Evolutionary conservation across 225 moss, liverwort and hornwort species (phyloP).

Genomic region (Polytrichum commune): DNA sequence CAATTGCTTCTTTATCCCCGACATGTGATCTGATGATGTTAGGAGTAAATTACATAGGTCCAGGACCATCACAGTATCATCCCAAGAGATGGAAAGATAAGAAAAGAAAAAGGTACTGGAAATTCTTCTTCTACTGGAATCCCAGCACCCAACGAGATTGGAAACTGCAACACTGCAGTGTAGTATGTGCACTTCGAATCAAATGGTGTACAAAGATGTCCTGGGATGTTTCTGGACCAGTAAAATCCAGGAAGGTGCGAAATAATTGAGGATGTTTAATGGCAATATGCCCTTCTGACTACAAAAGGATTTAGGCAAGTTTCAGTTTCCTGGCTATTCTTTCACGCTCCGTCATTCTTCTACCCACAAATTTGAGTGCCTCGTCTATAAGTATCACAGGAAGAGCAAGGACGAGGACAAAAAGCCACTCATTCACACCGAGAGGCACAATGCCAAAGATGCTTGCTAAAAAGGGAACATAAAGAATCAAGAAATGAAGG

Average conservation of each 20-base stretch:
- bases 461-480: slow-evolving; percentile 72
- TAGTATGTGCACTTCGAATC: slow-evolving; percentile 16
- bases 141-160: slow-evolving; percentile 10
- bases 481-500: slow-evolving; percentile 84
- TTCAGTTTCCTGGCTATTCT: slow-evolving; percentile 63
- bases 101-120: slow-evolving; percentile 13
- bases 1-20: too few relatives aligned
- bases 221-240: not conserved
- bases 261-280: not conserved
- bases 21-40: not conserved
- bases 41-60: slow-evolving; percentile 4
- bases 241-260: not conserved
- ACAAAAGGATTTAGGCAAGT: slow-evolving; percentile 28
- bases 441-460: slow-evolving; percentile 91
- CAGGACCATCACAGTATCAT: not conserved
- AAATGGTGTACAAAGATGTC: slow-evolving; percentile 11
- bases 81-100: not conserved
- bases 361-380: slow-evolving; percentile 83
- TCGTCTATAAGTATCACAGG: slow-evolving; percentile 92
- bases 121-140: slow-evolving; percentile 4
- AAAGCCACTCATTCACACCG: slow-evolving; percentile 85
- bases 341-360: slow-evolving; percentile 65
- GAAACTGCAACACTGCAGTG: slow-evolving; percentile 9
- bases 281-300: slow-evolving; percentile 2
- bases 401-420: slow-evolving; percentile 76